Percentiles rank a stretch among this genome's conserved stretches.
Conservation (phyloP, 129 eudicot species). For the Solidago caesia region DNA sequence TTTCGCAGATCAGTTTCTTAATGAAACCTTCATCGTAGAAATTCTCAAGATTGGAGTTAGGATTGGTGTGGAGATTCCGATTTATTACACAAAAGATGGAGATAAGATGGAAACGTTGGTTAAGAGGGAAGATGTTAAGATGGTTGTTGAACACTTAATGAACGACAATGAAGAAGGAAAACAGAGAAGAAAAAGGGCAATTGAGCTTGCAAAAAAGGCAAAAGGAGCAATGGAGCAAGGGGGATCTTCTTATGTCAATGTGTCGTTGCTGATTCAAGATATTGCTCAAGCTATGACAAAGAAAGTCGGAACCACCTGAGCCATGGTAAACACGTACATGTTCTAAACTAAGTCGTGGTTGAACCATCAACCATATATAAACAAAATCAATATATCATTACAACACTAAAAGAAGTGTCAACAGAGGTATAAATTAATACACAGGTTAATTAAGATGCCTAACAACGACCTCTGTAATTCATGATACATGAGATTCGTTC, state of each 20-base stretch:
- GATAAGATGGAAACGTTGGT: not conserved
- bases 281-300: not conserved
- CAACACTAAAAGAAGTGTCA: too few species aligned
- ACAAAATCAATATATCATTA: too few species aligned
- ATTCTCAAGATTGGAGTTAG: constrained; percentile 3
- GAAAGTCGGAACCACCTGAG: not conserved
- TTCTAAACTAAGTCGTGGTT: too few species aligned
- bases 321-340: too few species aligned
- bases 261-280: not conserved
- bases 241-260: not conserved
- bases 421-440: too few species aligned
- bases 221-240: constrained; percentile 8
- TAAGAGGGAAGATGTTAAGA: not conserved
- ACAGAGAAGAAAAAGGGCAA: not conserved
- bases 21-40: not conserved
- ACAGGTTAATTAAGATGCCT: too few species aligned
- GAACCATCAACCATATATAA: too few species aligned
- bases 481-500: too few species aligned
- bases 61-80: not conserved
- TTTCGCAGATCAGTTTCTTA: constrained; percentile 6
- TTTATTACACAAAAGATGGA: not conserved
- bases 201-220: not conserved
- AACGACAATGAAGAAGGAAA: not conserved
- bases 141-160: not conserved
- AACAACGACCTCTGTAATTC: too few species aligned